Evolutionary conservation across 1,284 basidiomycete species (phyloP), one percentile per base, ranked within the genome.

Genomic region (Schizophyllum amplum): DNA sequence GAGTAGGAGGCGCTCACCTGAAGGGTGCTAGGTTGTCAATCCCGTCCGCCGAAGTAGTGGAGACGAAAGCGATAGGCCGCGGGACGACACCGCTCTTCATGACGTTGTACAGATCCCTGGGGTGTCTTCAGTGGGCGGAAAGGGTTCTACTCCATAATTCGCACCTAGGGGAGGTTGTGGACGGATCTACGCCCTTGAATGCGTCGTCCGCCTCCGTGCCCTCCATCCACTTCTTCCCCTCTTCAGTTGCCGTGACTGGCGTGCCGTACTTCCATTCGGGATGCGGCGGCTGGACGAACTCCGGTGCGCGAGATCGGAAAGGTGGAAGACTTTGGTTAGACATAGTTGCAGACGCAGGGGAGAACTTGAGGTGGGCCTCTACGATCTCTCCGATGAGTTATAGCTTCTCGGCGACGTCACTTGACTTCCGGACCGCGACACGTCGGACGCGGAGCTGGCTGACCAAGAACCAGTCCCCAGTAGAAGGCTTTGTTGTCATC

Each of bases 1-100:
- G 53, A 51, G 52, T 17, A 21, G 9, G 33, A 24, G 54, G 4
- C 4, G 11, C 56, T 51, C 58, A 77, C 77, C 79, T 82, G 61
- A 81, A 83, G 0, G 81, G 81, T 24, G 83, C 79, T 22, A 89
- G 71, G 62, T 90, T 90, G 59, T 76, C 69, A 0, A 72, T 62
- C 0, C 86, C 86, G 25, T 78, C 68, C 4, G 71, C 69, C 0
- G 76, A 74, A 42, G 84, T 60, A 6, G 80, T 80, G 6, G 86
- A 87, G 4, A 87, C 78, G 60, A 90, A 86, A 0, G 82, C 87
- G 55, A 90, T 77, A 1, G 87, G 87, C 49, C 87, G 75, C 0
- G 87, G 87, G 21, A 76, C 74, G 50, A 87, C 76, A 2, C 81
- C 82, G n/a, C 78, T 78, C 22, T 81, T 77, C 70, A 86, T 71